A percentile compares a stretch with the other conserved stretches of the same genome.
phyloP scores from a whole-genome alignment of 495 filamentous ascomycete species.

The Aspergillus biplanus region DNA sequence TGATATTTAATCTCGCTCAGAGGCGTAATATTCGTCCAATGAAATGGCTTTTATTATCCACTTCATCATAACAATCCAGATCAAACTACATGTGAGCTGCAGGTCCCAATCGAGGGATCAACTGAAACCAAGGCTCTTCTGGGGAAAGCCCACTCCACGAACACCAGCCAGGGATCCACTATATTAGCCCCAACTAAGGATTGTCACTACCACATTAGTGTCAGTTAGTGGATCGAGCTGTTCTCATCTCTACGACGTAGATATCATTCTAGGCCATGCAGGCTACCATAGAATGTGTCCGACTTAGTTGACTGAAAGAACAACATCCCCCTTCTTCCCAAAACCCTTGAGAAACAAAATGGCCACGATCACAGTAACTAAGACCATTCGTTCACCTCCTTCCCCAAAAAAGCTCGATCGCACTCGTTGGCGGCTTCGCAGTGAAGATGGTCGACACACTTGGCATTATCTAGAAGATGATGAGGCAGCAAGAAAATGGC shows the following conservation, averaged over 20 bases:
- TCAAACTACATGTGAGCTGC: too few species aligned
- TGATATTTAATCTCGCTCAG: too few species aligned
- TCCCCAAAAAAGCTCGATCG: slow-evolving; percentile 9
- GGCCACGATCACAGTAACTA: slow-evolving; percentile 6
- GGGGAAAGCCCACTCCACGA: background rate
- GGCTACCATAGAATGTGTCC: background rate
- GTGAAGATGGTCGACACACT: slow-evolving; percentile 16
- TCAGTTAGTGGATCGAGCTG: slow-evolving; percentile 2
- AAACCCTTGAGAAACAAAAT: background rate
- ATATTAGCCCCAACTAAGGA: background rate
- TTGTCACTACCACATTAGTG: slow-evolving; percentile 2
- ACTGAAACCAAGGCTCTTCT: too few species aligned
- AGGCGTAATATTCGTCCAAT: too few species aligned
- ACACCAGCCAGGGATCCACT: background rate
- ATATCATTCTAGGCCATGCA: slow-evolving; percentile 14
- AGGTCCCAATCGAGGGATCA: too few species aligned
- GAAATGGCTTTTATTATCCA: too few species aligned
- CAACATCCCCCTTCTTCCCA: background rate
- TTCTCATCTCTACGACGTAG: slow-evolving; percentile 20
- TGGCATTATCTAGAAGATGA: slow-evolving; percentile 22
- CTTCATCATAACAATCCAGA: too few species aligned
- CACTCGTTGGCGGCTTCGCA: slow-evolving; percentile 14
- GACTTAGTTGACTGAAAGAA: background rate
- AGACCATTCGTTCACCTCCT: background rate
- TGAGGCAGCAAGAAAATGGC: slow-evolving; percentile 4